Evolutionary conservation across 176 grass and related monocot species (phyloP).

Genomic region (Bothriochloa decipiens): DNA sequence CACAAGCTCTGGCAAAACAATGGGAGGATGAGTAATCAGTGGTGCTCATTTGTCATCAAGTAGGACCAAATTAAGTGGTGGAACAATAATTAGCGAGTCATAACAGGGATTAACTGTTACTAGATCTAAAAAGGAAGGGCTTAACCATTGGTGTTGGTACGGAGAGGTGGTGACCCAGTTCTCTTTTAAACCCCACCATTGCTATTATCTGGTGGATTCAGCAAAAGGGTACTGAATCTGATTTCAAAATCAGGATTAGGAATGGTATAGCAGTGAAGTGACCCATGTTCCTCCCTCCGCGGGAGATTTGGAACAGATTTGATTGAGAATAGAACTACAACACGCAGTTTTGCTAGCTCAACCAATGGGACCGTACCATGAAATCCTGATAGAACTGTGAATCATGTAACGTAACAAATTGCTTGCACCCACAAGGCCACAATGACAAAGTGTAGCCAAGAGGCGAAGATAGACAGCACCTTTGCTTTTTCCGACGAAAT

Average conservation of each 20-base stretch:
- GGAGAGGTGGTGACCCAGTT: not conserved
- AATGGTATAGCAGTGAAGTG: not conserved
- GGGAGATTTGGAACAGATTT: not conserved
- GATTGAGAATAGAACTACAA: not conserved
- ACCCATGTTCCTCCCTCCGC: not conserved
- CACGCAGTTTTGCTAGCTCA: not conserved
- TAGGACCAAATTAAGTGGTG: not conserved
- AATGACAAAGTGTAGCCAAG: not conserved
- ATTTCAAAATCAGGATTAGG: not conserved
- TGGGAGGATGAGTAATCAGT: not conserved
- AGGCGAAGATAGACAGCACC: not conserved
- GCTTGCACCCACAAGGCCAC: not conserved
- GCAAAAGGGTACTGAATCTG: not conserved
- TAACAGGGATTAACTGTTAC: not conserved
- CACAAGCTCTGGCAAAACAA: slow-evolving; percentile 50
- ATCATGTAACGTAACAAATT: not conserved
- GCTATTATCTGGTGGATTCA: not conserved
- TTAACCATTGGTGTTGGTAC: not conserved
- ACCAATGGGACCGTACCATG: not conserved
- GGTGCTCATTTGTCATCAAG: not conserved
- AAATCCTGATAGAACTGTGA: not conserved
- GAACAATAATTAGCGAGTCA: slow-evolving; percentile 13
- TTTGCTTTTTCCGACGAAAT: not conserved
- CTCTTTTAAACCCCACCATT: not conserved
- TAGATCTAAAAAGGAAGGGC: not conserved